Evolutionary conservation across 768 basidiomycete species (phyloP).

Genomic region (Suillus subaureus): DNA sequence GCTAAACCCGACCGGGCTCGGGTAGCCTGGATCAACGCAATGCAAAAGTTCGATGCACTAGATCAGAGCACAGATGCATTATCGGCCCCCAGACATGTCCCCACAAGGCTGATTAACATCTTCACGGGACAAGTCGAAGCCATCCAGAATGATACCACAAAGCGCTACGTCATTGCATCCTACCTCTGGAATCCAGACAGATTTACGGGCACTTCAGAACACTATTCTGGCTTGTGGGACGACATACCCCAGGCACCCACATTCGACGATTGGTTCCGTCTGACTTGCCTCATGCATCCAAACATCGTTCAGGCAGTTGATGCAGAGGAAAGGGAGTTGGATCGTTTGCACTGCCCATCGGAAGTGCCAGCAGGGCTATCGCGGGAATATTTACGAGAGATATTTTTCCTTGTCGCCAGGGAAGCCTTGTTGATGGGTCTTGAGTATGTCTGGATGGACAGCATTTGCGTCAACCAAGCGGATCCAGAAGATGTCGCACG

Average conservation of each 20-base stretch:
- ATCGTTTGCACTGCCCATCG: not conserved
- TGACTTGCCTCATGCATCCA: conserved; percentile 1
- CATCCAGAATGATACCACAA: not conserved
- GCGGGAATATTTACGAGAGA: not conserved
- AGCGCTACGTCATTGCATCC: conserved; percentile 4
- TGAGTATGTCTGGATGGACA: not conserved
- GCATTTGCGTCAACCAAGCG: not conserved
- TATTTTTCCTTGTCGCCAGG: not conserved
- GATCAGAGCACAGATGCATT: not conserved
- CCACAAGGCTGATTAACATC: conserved; percentile 2
- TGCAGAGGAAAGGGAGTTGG: not conserved
- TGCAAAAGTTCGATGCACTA: not conserved
- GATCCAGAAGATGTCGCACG: conserved; percentile 1
- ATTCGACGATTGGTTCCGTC: not conserved
- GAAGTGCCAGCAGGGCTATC: not conserved
- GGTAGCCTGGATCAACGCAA: not conserved
- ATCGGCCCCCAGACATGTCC: not conserved
- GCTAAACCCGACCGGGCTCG: not conserved
- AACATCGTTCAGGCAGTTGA: not conserved
- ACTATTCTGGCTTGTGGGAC: not conserved
- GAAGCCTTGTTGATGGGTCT: conserved; percentile 1
- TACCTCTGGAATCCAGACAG: conserved; percentile 3
- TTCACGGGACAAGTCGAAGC: not conserved
- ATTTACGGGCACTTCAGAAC: not conserved
- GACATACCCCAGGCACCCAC: conserved; percentile 1